phyloP scores from a whole-genome alignment of 768 basidiomycete species.

The Naganishia randhawae region DNA sequence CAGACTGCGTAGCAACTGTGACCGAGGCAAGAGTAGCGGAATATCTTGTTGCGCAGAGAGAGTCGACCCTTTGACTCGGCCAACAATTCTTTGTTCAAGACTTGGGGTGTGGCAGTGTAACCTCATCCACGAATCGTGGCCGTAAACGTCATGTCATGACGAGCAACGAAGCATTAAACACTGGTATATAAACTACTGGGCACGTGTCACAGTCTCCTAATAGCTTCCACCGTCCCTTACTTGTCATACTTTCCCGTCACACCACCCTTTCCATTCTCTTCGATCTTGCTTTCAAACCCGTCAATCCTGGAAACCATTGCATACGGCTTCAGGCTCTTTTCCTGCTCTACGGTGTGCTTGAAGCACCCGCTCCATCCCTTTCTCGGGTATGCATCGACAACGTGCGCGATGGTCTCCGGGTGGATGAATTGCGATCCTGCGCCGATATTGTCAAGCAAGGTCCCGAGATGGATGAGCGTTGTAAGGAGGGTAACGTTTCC shows the following conservation, averaged over 20 bases:
- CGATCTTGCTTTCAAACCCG: constrained; percentile 30
- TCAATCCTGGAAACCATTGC: constrained; percentile 35
- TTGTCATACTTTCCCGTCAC: constrained; percentile 22
- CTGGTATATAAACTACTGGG: no score
- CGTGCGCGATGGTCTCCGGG: constrained; percentile 27
- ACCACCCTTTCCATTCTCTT: constrained; percentile 17
- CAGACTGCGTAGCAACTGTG: no score
- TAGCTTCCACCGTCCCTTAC: no score
- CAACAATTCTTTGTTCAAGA: no score
- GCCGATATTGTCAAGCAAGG: constrained; percentile 33
- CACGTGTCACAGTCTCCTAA: no score
- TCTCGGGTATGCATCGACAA: constrained; percentile 29
- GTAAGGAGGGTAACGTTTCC: constrained; percentile 28
- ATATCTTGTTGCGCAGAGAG: no score
- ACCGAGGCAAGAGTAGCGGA: no score
- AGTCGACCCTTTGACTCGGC: no score
- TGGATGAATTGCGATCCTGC: constrained; percentile 28
- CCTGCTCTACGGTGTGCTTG: constrained; percentile 29
- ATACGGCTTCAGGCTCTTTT: constrained; percentile 32
- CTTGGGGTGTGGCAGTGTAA: no score
- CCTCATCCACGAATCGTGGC: no score
- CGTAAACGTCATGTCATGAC: no score
- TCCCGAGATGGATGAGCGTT: constrained; percentile 21
- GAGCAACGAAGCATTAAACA: no score
- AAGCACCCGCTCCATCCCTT: constrained; percentile 32